These are phyloP conservation scores for Nakazawaea pomicola DNA, from an alignment of 805 yeast species.

Conservation along the genomic window DNA sequence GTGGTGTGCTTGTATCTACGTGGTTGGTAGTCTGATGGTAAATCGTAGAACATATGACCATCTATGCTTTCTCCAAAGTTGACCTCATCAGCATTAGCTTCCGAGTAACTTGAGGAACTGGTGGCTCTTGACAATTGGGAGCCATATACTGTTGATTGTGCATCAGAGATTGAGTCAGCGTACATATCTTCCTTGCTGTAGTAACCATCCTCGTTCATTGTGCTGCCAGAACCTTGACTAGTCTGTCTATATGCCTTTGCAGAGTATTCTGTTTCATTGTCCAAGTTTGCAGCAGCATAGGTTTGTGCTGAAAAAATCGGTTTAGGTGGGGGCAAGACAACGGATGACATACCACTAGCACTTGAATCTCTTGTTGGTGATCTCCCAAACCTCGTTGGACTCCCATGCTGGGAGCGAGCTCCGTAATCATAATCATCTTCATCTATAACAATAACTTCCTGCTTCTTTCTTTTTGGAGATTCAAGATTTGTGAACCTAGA, in stretches of 20 bases:
- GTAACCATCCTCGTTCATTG: background rate
- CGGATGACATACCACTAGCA: constrained; percentile 28
- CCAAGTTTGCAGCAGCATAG: constrained; percentile 49
- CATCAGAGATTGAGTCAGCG: constrained; percentile 1
- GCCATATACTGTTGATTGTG: constrained; percentile 6
- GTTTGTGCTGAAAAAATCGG: constrained; percentile 62
- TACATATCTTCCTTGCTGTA: constrained; percentile 1
- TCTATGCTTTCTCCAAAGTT: constrained; percentile 19
- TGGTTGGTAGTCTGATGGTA: constrained; percentile 29
- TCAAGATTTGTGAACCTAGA: constrained; percentile 64
- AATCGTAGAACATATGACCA: constrained; percentile 25
- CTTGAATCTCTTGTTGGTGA: constrained; percentile 28
- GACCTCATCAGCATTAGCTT: constrained; percentile 4
- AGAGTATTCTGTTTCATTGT: background rate
- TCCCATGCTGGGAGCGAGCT: constrained; percentile 24
- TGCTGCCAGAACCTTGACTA: constrained; percentile 4
- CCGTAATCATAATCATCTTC: constrained; percentile 35
- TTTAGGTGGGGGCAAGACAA: constrained; percentile 54
- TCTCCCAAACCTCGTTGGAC: constrained; percentile 17
- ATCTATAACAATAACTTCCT: constrained; percentile 43
- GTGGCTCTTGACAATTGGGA: background rate
- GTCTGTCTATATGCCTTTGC: constrained; percentile 3
- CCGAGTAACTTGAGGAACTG: constrained; percentile 1
- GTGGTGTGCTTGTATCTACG: constrained; percentile 29
- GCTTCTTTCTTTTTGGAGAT: constrained; percentile 61